Percentiles rank a stretch among this genome's conserved stretches.
Evolutionary conservation across 169 alveolate species (phyloP).

Genomic region (Plasmodium blacklocki): DNA sequence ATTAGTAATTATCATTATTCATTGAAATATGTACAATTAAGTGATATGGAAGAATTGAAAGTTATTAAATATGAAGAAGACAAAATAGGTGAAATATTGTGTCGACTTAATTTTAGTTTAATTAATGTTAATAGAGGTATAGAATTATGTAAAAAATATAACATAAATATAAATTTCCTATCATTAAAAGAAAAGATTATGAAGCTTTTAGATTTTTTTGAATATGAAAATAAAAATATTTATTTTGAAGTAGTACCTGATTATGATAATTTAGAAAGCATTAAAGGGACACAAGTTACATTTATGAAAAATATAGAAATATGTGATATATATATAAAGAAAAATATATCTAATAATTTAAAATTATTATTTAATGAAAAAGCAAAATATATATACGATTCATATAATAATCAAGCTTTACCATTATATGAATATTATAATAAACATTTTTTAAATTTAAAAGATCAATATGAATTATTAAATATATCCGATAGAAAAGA

Average conservation of each 20-base stretch:
- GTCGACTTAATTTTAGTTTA: conserved; percentile 47
- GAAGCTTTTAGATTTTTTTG: conserved; percentile 21
- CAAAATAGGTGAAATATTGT: conserved; percentile 64
- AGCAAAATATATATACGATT: conserved; percentile 26
- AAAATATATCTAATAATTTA: conserved; percentile 31
- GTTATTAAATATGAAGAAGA: conserved; percentile 57
- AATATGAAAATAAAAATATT: conserved; percentile 54
- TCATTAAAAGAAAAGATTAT: conserved; percentile 37
- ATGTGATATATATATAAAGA: conserved; percentile 31
- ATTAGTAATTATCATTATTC: conserved; percentile 61
- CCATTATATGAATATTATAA: conserved; percentile 1
- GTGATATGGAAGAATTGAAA: conserved; percentile 19
- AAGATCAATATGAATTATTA: conserved; percentile 47
- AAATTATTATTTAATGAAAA: conserved; percentile 54
- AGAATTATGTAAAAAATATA: conserved; percentile 41
- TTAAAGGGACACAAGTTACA: conserved; percentile 61
- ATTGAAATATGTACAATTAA: conserved; percentile 34
- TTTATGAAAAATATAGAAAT: conserved; percentile 41
- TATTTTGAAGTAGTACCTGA: conserved; percentile 67
- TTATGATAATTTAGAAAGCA: conserved; percentile 22
- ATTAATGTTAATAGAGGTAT: conserved; percentile 33
- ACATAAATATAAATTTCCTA: conserved; percentile 11
- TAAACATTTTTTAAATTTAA: conserved; percentile 14
- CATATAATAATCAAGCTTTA: conserved; percentile 12
- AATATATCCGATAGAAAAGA: conserved; percentile 51